These are phyloP conservation scores for Pterocarpus santalinus DNA, from an alignment of 306 rosid species.

Conservation along the genomic window DNA sequence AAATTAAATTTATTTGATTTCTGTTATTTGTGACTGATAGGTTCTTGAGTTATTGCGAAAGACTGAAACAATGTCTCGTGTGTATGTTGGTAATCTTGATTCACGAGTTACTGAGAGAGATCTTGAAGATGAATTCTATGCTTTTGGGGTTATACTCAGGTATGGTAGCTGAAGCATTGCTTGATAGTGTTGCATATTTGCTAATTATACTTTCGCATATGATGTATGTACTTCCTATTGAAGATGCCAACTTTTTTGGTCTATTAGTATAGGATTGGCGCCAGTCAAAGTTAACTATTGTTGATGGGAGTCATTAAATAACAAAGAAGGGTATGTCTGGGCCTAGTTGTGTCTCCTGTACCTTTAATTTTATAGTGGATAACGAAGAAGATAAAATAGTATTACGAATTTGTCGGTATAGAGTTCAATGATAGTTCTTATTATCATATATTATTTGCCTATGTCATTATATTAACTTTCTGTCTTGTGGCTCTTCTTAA, in stretches of 20 bases:
- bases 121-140: constrained; percentile 95
- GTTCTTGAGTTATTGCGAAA: constrained; percentile 41
- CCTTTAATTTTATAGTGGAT: neutral
- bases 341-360: neutral
- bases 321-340: neutral
- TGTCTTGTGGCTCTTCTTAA: neutral
- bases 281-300: neutral
- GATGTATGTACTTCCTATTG: neutral
- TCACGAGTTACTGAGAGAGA: constrained; percentile 93
- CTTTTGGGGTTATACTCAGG: constrained; percentile 93
- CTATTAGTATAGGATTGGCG: neutral
- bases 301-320: neutral
- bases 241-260: neutral
- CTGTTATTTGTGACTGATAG: constrained; percentile 43
- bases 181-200: neutral
- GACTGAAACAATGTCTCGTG: constrained; percentile 79
- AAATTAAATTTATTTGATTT: neutral
- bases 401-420: neutral
- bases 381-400: neutral
- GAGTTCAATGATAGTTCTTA: neutral
- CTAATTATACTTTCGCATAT: neutral
- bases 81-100: constrained; percentile 94
- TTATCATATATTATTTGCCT: neutral
- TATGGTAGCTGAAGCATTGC: constrained; percentile 26
- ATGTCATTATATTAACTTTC: neutral